Conservation (phyloP, 495 filamentous ascomycete genomes). For the Sordaria brevicollis region DNA sequence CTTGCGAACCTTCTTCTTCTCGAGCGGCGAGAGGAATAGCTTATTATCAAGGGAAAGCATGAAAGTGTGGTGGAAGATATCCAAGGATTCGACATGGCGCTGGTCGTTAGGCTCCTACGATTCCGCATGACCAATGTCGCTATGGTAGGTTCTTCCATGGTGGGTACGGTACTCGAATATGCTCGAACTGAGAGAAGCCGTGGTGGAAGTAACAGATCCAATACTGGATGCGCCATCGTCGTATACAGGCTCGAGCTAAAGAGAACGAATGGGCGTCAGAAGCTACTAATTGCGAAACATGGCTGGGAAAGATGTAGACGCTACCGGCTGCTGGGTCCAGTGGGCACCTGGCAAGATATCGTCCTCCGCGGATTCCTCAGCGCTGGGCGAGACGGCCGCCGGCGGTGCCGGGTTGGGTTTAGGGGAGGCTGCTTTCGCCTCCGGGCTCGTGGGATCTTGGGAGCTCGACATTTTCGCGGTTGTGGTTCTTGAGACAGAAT, state of each 20-base stretch:
- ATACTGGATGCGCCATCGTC: neutral
- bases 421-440: neutral
- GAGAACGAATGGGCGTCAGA: neutral
- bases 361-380: neutral
- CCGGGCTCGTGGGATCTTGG: neutral
- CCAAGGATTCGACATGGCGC: slow-evolving; percentile 11
- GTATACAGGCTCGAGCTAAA: neutral
- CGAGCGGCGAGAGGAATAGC: slow-evolving; percentile 45
- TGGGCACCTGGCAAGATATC: neutral
- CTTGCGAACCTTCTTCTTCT: slow-evolving; percentile 27
- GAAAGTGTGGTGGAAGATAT: slow-evolving; percentile 20
- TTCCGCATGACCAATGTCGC: slow-evolving; percentile 2
- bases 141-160: slow-evolving; percentile 30
- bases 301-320: neutral
- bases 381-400: neutral
- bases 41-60: slow-evolving; percentile 19
- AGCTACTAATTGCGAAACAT: no score
- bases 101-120: slow-evolving; percentile 19
- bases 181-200: slow-evolving; percentile 34
- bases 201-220: slow-evolving; percentile 9
- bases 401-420: neutral
- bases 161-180: slow-evolving; percentile 35
- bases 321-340: neutral
- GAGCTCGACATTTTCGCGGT: neutral
- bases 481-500: neutral